Percentiles rank a stretch among this genome's conserved stretches.
These are phyloP conservation scores for Phylloporus arenicola DNA, from an alignment of 768 basidiomycete genomes.

Conservation along the genomic window DNA sequence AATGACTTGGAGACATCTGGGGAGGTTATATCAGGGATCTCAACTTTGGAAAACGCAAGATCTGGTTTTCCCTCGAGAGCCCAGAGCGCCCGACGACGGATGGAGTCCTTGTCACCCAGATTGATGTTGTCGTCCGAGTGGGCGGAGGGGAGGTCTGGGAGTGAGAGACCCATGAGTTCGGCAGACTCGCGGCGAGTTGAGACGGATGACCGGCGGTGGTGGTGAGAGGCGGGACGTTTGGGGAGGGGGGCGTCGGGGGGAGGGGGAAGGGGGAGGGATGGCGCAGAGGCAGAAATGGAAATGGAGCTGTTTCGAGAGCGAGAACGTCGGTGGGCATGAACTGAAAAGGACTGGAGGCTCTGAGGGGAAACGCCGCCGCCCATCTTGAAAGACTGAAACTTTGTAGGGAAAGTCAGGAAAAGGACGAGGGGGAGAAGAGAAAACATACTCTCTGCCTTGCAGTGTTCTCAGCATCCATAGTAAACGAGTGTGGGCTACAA, in stretches of 20 bases:
- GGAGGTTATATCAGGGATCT: constrained; percentile 73
- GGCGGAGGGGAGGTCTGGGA: constrained; percentile 60
- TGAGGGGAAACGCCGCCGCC: constrained; percentile 39
- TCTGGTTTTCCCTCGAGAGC: constrained; percentile 83
- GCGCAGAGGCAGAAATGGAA: constrained; percentile 37
- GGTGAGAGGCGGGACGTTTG: constrained; percentile 70
- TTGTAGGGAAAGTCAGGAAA: background rate
- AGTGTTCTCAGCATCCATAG: too few relatives aligned
- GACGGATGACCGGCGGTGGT: constrained; percentile 80
- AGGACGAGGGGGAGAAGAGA: background rate
- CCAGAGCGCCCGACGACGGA: constrained; percentile 77
- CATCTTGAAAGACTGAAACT: constrained; percentile 75
- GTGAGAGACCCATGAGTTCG: constrained; percentile 80
- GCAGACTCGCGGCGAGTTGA: constrained; percentile 87
- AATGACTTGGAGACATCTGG: constrained; percentile 54
- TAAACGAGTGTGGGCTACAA: constrained; percentile 26
- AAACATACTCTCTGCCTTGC: constrained; percentile 35
- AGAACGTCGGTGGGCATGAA: constrained; percentile 37
- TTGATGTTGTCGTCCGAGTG: constrained; percentile 63
- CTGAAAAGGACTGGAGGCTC: constrained; percentile 33
- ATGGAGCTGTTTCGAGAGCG: constrained; percentile 68
- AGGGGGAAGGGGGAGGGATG: constrained; percentile 32
- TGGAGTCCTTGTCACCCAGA: constrained; percentile 68
- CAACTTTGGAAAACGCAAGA: constrained; percentile 65
- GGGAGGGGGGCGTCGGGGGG: constrained; percentile 33